These are phyloP conservation scores for Hansenula sp. DNA, from an alignment of 1,139 yeast genomes.

Conservation along the genomic window DNA sequence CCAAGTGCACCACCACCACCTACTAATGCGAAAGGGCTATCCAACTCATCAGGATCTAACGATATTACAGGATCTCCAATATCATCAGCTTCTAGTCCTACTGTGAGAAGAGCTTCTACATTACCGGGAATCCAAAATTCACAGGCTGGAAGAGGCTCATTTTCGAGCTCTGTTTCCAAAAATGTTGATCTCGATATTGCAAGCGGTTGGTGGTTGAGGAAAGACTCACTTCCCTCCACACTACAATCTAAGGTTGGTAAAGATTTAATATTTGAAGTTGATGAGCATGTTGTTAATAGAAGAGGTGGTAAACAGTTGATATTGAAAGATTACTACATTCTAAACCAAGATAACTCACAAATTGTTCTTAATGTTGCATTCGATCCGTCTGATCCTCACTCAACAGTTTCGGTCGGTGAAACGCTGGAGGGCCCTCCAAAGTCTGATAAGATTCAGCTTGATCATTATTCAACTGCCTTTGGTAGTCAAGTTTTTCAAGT, in stretches of 20 bases:
- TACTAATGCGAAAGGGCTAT: conserved; percentile 1
- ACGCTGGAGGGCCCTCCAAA: conserved; percentile 43
- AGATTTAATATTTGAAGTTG: conserved; percentile 63
- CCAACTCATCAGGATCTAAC: background rate
- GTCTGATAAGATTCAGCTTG: conserved; percentile 44
- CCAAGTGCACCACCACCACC: conserved; percentile 14
- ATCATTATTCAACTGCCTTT: conserved; percentile 42
- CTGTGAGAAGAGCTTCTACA: conserved; percentile 18
- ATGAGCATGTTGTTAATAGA: conserved; percentile 49
- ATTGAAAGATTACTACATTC: conserved; percentile 65
- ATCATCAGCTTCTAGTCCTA: background rate
- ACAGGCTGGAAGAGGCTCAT: conserved; percentile 14
- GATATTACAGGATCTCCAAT: background rate
- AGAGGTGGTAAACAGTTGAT: conserved; percentile 52
- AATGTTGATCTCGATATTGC: conserved; percentile 21
- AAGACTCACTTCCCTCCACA: conserved; percentile 54
- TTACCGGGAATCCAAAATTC: conserved; percentile 15
- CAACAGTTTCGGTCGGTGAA: conserved; percentile 46
- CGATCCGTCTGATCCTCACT: conserved; percentile 52
- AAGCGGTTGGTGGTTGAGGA: conserved; percentile 61
- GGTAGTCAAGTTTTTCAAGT: conserved; percentile 40
- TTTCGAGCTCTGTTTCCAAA: conserved; percentile 12
- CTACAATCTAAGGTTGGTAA: conserved; percentile 40
- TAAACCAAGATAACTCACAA: conserved; percentile 74
- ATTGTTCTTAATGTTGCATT: conserved; percentile 52